phyloP scores from a whole-genome alignment of 495 filamentous ascomycete species.

The Tuber aestivum region DNA sequence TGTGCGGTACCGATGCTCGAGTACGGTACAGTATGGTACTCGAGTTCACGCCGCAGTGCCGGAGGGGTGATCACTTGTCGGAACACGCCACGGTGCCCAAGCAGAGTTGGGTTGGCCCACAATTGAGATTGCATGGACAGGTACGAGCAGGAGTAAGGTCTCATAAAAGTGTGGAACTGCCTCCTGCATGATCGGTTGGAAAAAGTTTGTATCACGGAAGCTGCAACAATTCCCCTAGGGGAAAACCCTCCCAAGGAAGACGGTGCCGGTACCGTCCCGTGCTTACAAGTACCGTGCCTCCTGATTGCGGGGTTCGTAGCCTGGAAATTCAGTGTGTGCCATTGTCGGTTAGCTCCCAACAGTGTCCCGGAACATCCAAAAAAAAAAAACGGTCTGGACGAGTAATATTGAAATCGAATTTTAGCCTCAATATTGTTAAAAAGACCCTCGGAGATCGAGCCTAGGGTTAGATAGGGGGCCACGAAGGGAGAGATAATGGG shows the following conservation, averaged over 20 bases:
- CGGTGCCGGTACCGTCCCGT: background rate
- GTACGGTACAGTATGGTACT: no score
- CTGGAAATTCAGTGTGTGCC: background rate
- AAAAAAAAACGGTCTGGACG: no score
- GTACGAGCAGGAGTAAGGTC: background rate
- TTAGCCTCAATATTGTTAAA: background rate
- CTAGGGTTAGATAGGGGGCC: background rate
- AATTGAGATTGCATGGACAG: background rate
- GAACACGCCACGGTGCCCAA: background rate
- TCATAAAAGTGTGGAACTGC: background rate
- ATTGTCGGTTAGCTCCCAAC: background rate
- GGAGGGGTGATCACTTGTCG: background rate
- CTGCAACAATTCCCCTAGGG: background rate
- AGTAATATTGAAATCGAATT: background rate
- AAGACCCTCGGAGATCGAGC: background rate
- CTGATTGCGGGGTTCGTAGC: background rate
- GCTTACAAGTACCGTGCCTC: background rate
- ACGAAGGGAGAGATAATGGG: background rate
- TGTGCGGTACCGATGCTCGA: no score
- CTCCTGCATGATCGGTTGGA: background rate
- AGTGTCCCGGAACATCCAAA: background rate
- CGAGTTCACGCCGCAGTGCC: background rate
- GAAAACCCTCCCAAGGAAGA: background rate
- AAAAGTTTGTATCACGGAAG: background rate
- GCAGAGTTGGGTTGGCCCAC: background rate